Evolutionary conservation across 2,329 filamentous ascomycete genomes (phyloP).

Genomic region (Cryphonectria parasitica): DNA sequence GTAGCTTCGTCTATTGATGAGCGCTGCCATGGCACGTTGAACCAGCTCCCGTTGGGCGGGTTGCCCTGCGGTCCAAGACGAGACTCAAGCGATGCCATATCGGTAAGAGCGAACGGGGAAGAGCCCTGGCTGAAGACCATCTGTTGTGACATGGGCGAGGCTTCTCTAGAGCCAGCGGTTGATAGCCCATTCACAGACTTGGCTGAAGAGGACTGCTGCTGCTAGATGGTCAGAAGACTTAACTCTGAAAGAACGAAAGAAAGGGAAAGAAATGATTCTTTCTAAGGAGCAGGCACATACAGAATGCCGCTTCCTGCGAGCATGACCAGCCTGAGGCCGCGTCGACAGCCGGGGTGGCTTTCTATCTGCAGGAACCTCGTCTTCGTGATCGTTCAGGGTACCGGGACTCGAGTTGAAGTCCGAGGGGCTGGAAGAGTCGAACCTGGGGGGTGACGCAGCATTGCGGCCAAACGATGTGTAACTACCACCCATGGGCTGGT

Average conservation of each 20-base stretch:
- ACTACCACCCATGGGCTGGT: constrained; percentile 23
- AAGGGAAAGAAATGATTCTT: neutral
- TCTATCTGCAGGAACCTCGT: constrained; percentile 17
- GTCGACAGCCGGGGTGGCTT: constrained; percentile 25
- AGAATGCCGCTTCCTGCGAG: constrained; percentile 47
- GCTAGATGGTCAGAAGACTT: constrained; percentile 34
- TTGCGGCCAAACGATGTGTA: constrained; percentile 35
- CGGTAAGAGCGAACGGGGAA: constrained; percentile 57
- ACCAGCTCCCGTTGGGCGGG: constrained; percentile 31
- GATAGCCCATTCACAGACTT: constrained; percentile 55
- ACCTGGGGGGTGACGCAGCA: constrained; percentile 31
- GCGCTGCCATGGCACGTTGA: constrained; percentile 41
- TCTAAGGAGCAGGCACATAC: constrained; percentile 38
- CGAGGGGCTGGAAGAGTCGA: constrained; percentile 30
- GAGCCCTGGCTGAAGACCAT: constrained; percentile 56
- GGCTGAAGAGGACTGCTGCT: constrained; percentile 55
- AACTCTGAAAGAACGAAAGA: neutral
- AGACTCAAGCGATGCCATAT: constrained; percentile 43
- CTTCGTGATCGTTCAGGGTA: constrained; percentile 34
- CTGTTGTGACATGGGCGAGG: constrained; percentile 55
- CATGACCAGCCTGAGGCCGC: constrained; percentile 17
- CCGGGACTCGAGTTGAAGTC: constrained; percentile 54
- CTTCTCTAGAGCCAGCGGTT: constrained; percentile 54
- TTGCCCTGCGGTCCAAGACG: constrained; percentile 21
- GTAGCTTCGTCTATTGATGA: constrained; percentile 15